Evolutionary conservation across 768 basidiomycete species (phyloP), one percentile per base, ranked within the genome.

Genomic region (Leccinum uliginosum): DNA sequence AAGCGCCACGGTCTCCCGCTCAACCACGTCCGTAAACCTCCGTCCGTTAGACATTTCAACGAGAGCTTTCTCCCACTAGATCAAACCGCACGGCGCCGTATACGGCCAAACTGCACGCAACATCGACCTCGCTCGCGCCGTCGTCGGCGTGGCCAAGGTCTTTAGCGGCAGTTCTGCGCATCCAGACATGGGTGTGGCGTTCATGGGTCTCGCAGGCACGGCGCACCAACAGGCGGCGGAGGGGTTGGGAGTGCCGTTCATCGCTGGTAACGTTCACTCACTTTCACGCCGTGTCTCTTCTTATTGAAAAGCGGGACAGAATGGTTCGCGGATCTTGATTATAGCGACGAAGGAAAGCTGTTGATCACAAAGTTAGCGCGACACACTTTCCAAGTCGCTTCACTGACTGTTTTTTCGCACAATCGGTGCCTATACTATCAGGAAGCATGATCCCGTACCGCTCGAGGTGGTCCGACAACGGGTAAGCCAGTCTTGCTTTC

Each of bases 251-350:
- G 80, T 87, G 12, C 74, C 71, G 21, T 87, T 88, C 68, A 83
- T 87, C 21, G 80, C 86, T 8, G 86, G 84, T 81, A 5, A 56
- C 50, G 0, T 46, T 27, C 9, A 26, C 9, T n/a, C 10, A 8
- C 23, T 3, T 40, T 12, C n/a, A 29, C 11, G 9, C 45, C 1
- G 40, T 14, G 24, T 32, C 21, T n/a, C 19, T 32, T 10, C 34
- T 32, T 10, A 23, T 24, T 4, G 1, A 23, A 54, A 29, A 38
- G 11, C 7, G 50, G 14, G 29, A 53, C 54, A 84, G 84, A 86
- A 58, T 86, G 83, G 81, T 87, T 84, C 62, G 83, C 82, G 2
- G 85, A 89, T 64, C 67, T 87, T 27, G 82, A 85, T 19, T 87
- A 88, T 60, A 76, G 69, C 51, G 64, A 75, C 3, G 75, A 79